Conservation (phyloP, 2,329 filamentous ascomycete species). For the Venturia oleaginea region DNA sequence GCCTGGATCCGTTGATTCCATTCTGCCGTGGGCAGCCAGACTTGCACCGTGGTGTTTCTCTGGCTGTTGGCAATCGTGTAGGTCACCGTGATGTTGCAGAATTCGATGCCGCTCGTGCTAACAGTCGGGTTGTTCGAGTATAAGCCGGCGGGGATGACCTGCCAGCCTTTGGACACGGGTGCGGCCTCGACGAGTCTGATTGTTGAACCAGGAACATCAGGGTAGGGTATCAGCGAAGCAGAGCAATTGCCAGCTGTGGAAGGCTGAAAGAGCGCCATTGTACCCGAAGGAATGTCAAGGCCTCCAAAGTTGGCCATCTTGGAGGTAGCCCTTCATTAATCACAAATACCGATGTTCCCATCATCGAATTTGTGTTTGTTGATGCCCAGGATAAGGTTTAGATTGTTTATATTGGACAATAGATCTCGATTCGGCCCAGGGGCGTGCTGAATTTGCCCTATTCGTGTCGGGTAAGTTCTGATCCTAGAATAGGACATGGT, state of each 20-base stretch:
- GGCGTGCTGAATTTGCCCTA: not conserved
- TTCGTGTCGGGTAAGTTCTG: not conserved
- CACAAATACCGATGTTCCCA: not conserved
- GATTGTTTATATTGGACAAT: not conserved
- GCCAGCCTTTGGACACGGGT: slow-evolving; percentile 17
- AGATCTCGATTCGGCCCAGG: not conserved
- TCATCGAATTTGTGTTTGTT: not conserved
- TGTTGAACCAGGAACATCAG: slow-evolving; percentile 13
- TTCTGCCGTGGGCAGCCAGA: slow-evolving; percentile 24
- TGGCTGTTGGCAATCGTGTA: slow-evolving; percentile 16
- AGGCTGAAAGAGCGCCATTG: not conserved
- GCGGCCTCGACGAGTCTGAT: slow-evolving; percentile 17
- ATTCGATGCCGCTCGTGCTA: slow-evolving; percentile 11
- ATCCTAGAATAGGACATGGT: too few species aligned
- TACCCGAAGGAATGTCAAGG: not conserved
- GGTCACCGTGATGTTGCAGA: slow-evolving; percentile 20
- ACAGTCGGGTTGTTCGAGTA: slow-evolving; percentile 16
- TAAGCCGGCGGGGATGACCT: slow-evolving; percentile 14
- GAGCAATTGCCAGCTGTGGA: not conserved
- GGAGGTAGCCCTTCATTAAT: not conserved
- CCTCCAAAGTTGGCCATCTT: not conserved
- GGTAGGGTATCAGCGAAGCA: not conserved
- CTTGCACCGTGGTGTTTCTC: slow-evolving; percentile 16
- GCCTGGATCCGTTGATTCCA: slow-evolving; percentile 28
- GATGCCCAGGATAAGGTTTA: not conserved